Evolutionary conservation across 805 yeast species (phyloP).

Genomic region (Cyberlindnera samutprakarnensis): DNA sequence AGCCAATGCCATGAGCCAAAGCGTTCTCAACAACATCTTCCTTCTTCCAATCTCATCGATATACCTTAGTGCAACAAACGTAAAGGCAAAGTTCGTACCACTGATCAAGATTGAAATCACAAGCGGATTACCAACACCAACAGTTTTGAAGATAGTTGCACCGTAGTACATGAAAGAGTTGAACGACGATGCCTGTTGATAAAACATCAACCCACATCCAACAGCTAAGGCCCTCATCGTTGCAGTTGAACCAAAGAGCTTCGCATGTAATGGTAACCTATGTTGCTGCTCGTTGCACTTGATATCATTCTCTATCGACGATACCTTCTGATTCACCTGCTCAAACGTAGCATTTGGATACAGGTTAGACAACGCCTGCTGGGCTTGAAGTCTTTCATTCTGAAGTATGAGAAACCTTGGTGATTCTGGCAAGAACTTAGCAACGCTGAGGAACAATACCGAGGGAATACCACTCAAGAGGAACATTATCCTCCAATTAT

Average conservation of each 20-base stretch:
- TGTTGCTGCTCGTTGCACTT: slow-evolving; percentile 5
- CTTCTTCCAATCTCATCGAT: slow-evolving; percentile 46
- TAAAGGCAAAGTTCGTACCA: slow-evolving; percentile 45
- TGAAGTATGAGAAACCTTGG: slow-evolving; percentile 37
- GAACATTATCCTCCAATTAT: slow-evolving; percentile 33
- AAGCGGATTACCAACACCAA: slow-evolving; percentile 47
- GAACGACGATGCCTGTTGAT: slow-evolving; percentile 56
- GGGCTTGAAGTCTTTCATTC: slow-evolving; percentile 27
- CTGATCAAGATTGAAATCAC: slow-evolving; percentile 49
- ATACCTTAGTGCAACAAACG: slow-evolving; percentile 41
- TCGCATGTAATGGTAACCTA: slow-evolving; percentile 1
- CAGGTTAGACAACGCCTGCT: slow-evolving; percentile 36
- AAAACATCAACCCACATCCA: slow-evolving; percentile 43
- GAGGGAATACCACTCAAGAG: slow-evolving; percentile 36
- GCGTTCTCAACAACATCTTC: slow-evolving; percentile 33
- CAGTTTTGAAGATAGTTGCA: slow-evolving; percentile 45
- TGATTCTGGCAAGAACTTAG: slow-evolving; percentile 42
- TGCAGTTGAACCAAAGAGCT: slow-evolving; percentile 14
- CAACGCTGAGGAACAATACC: slow-evolving; percentile 26
- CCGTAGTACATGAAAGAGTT: slow-evolving; percentile 60
- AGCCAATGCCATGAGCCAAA: slow-evolving; percentile 32
- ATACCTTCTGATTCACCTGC: slow-evolving; percentile 39
- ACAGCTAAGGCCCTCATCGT: slow-evolving; percentile 36
- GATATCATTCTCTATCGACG: slow-evolving; percentile 38
- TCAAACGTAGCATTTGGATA: slow-evolving; percentile 34